Evolutionary conservation across 345 rosid species (phyloP), one percentile per base, ranked within the genome.

Genomic region (Salix viminalis): DNA sequence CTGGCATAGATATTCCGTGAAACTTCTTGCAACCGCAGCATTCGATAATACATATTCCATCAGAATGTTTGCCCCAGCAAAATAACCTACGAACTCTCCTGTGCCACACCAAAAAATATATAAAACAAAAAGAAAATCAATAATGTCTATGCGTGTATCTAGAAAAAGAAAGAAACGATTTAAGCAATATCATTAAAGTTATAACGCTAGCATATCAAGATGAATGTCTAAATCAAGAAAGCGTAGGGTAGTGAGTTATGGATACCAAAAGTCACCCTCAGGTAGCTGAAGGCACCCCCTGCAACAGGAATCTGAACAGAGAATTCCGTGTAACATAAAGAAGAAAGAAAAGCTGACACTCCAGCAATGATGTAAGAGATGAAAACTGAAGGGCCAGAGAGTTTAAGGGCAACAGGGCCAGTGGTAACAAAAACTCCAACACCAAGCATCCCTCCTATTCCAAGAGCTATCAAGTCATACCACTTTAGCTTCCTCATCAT

Each of bases 11-110:
- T 94, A 92, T 70, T 92, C 94, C 2, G 97, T 94, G 65, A 94
- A 94, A 76, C 82, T 91, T 86, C 98, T 89, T 24, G 98, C 95
- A 10, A 91, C 97, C 30, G 91, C 98, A 8, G 97, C 98, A 77
- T 94, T 94, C 65, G 98, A 94, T 70, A 94, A 70, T n/a, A 94
- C 97, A 78, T 94, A 94, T 84, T 92, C 98, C 91, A 94, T 83
- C 21, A 94, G 77, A 82, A 94, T 92, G 82, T 94, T 94, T 60
- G 90, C 87, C 68, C 98, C 98, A 50, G 91, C 98, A 77, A 94
- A 91, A 77, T 92, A 94, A 24, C 95, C 98, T 46, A 87, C 84
- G 77, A 94, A 94, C 67, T 94, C 98, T 75, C 98, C 98, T 94
- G 74, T 6, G 65, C 24, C 58, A 39, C 71, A 36, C 42, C 18